Base-by-base conservation (phyloP, 139 green algal species). In the Ettlia oleoabundans region DNA sequence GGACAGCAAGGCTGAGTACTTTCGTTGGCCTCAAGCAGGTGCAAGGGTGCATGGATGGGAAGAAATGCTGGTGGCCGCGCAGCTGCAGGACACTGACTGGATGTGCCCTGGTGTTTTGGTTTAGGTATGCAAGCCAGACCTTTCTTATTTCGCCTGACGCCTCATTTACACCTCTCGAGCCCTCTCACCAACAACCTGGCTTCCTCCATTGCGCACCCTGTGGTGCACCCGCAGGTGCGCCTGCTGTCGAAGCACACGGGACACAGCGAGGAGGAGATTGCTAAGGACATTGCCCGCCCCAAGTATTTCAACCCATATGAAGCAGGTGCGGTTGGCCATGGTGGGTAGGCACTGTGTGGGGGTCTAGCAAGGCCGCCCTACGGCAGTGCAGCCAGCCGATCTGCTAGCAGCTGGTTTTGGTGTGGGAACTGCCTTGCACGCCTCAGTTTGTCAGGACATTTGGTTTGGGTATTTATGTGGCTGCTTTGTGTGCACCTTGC, bases 301-400 rank as follows among this genome's bases (percentile, higher is more conserved):
- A 86, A 85, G 55, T 99, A 99, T 90, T 96, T 99, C 85, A 95
- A 91, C 63, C 94, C 96, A 0, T 94, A 97, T 80, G 92, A 96
- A 70, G 75, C 58, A 1, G 52, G 51, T 79, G 52, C 21, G 72
- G 21, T 22, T 3, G 10, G 47, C 47, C 15, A 32, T n/a, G 21
- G 28, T 65, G n/a, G n/a, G n/a, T n/a, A n/a, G 18, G 9, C 55
- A 5, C 18, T n/a, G 55, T 65, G 55, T n/a, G 28, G 55, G 55
- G 30, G 55, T 5, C 18, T n/a, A n/a, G 21, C 18, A 22, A 65
- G 55, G 18, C 18, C 18, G 55, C 5, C 18, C 18, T 65, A 22
- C 55, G 55, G 21, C 55, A 65, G 47, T 58, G 47, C 13, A 24
- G 47, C 47, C 13, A 10, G 47, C 47, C 47, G 47, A n/a, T n/a